These are phyloP conservation scores for Penicilliopsis zonata DNA, from an alignment of 495 filamentous ascomycete genomes.

Conservation along the genomic window DNA sequence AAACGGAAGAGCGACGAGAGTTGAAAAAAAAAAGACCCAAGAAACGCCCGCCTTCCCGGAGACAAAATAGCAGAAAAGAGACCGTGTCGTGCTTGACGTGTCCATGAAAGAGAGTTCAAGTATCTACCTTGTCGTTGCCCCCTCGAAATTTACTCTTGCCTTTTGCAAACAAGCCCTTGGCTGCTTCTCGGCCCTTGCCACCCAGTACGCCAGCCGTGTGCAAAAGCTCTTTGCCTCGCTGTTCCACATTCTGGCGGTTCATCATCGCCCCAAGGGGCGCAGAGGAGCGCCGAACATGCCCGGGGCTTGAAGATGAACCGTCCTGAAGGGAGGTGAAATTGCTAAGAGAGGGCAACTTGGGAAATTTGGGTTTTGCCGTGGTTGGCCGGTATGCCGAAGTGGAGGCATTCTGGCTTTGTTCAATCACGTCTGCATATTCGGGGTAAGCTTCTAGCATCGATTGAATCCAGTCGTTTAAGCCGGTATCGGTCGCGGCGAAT, in stretches of 20 bases:
- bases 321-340: slow-evolving; percentile 33
- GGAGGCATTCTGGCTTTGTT: slow-evolving; percentile 18
- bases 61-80: too few species aligned
- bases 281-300: slow-evolving; percentile 23
- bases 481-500: slow-evolving; percentile 59
- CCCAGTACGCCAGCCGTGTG: slow-evolving; percentile 64
- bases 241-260: slow-evolving; percentile 40
- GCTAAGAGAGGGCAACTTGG: slow-evolving; percentile 26
- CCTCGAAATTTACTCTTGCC: slow-evolving; percentile 72
- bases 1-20: slow-evolving; percentile 14
- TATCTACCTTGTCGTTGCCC: slow-evolving; percentile 67
- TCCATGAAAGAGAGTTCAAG: slow-evolving; percentile 34
- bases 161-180: slow-evolving; percentile 78
- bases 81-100: slow-evolving; percentile 5
- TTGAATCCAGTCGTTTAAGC: slow-evolving; percentile 61
- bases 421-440: slow-evolving; percentile 35
- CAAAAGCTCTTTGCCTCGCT: slow-evolving; percentile 74
- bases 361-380: slow-evolving; percentile 33
- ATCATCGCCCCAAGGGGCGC: slow-evolving; percentile 26
- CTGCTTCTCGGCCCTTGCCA: slow-evolving; percentile 60
- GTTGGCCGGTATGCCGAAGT: slow-evolving; percentile 17
- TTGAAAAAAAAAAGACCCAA: slow-evolving; percentile 3
- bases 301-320: slow-evolving; percentile 19
- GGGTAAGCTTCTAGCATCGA: slow-evolving; percentile 35
- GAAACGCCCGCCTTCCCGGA: slow-evolving; percentile 8